These are phyloP conservation scores for Symbiodinium pilosum DNA, from an alignment of 73 alveolate species.

Conservation along the genomic window DNA sequence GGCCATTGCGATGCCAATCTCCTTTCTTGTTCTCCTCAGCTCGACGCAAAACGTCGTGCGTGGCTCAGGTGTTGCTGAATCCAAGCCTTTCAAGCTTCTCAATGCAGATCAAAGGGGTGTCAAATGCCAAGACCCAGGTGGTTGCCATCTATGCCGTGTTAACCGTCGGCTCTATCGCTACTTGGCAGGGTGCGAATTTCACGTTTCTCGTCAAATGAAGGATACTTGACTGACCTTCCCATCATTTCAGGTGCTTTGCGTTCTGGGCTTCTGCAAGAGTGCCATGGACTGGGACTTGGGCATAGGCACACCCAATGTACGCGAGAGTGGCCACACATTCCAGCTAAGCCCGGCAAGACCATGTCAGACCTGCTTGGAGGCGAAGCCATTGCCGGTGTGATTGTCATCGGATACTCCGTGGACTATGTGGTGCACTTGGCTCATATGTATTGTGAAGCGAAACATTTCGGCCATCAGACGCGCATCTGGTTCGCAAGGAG, in stretches of 20 bases:
- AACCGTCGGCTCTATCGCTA: slow-evolving; percentile 59
- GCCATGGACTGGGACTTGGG: slow-evolving; percentile 95
- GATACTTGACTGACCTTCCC: background rate
- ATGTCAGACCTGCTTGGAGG: background rate
- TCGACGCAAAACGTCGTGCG: slow-evolving; percentile 60
- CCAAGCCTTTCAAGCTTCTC: background rate
- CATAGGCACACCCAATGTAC: slow-evolving; percentile 15
- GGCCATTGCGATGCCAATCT: slow-evolving; percentile 83
- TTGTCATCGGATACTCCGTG: slow-evolving; percentile 95
- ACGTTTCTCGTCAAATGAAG: background rate
- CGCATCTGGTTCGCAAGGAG: slow-evolving; percentile 37
- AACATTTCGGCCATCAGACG: slow-evolving; percentile 66
- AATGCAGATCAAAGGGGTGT: too few species aligned
- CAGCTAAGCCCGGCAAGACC: background rate
- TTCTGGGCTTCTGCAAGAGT: slow-evolving; percentile 88
- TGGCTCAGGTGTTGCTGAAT: slow-evolving; percentile 7
- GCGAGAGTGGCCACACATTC: background rate
- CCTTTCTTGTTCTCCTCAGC: slow-evolving; percentile 54
- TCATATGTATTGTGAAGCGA: slow-evolving; percentile 92
- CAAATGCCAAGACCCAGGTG: background rate
- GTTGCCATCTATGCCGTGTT: slow-evolving; percentile 86
- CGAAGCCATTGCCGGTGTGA: slow-evolving; percentile 95
- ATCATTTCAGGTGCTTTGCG: slow-evolving; percentile 49
- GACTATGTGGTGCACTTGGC: slow-evolving; percentile 96
- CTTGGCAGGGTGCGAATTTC: background rate